These are phyloP conservation scores for Pittosporum tobira DNA, from an alignment of 129 eudicot species.

Conservation along the genomic window DNA sequence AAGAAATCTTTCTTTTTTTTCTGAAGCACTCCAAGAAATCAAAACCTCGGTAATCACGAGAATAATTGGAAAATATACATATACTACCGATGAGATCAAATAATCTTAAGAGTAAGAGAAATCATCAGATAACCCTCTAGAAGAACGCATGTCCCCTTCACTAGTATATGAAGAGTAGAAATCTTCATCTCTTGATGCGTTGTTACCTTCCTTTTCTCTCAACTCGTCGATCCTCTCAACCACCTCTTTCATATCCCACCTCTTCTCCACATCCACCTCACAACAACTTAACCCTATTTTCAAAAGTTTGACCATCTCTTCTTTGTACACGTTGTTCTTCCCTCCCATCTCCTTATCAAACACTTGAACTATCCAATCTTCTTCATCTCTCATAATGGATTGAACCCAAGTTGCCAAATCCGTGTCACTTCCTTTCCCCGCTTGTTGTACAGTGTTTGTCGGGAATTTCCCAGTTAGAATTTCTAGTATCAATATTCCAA, in stretches of 20 bases:
- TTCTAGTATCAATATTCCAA: constrained; percentile 74
- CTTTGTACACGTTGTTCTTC: constrained; percentile 25
- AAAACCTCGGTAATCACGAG: background rate
- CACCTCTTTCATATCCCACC: constrained; percentile 62
- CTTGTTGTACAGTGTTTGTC: constrained; percentile 37
- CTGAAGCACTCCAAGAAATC: constrained; percentile 1
- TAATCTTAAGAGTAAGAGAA: constrained; percentile 5
- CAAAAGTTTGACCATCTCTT: constrained; percentile 61
- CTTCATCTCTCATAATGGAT: constrained; percentile 33
- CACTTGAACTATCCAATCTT: constrained; percentile 27
- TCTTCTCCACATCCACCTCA: constrained; percentile 40
- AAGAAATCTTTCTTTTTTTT: too few species aligned
- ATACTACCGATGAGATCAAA: background rate
- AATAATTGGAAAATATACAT: background rate
- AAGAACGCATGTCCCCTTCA: constrained; percentile 26
- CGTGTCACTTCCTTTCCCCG: constrained; percentile 40
- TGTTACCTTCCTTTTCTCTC: constrained; percentile 40
- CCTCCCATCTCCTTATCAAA: constrained; percentile 62
- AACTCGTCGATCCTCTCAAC: constrained; percentile 68
- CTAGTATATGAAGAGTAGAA: constrained; percentile 43
- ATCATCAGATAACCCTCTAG: constrained; percentile 28
- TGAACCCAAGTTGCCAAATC: constrained; percentile 48
- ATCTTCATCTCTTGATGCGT: constrained; percentile 25
- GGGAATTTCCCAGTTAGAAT: constrained; percentile 67
- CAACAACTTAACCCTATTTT: constrained; percentile 69